Evolutionary conservation across 202 grass and related monocot genomes (phyloP).

Genomic region (Saccharum hybrid): DNA sequence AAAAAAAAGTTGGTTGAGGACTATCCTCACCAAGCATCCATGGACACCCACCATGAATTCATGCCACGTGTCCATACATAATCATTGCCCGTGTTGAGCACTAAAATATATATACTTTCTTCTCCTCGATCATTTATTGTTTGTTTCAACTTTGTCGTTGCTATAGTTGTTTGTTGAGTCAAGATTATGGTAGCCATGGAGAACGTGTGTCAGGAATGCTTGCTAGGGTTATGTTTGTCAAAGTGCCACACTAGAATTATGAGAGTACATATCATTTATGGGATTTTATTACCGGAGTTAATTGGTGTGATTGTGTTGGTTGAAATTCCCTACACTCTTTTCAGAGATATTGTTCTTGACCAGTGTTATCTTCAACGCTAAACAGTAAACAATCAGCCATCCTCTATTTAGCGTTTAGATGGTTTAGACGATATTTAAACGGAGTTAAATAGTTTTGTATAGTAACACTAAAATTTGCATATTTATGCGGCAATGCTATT

Average conservation of each 20-base stretch:
- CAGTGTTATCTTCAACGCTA: too few species aligned
- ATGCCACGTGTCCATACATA: too few species aligned
- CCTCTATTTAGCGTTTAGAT: too few species aligned
- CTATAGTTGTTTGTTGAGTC: slow-evolving; percentile 86
- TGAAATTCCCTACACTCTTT: background rate
- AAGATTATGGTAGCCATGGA: slow-evolving; percentile 93
- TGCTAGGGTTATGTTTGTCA: slow-evolving; percentile 99
- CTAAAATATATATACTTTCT: slow-evolving; percentile 13
- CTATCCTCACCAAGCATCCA: too few species aligned
- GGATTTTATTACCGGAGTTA: slow-evolving; percentile 8
- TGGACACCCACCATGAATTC: too few species aligned
- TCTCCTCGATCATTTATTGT: background rate
- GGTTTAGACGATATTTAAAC: too few species aligned
- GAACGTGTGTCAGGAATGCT: slow-evolving; percentile 95
- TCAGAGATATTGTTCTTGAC: background rate
- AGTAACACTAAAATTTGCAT: too few species aligned
- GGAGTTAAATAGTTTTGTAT: too few species aligned
- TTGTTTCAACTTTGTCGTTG: background rate
- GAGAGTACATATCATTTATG: slow-evolving; percentile 47
- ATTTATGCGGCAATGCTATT: too few species aligned
- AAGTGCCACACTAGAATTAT: slow-evolving; percentile 84
- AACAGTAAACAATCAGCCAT: too few species aligned
- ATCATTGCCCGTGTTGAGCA: background rate
- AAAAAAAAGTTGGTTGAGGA: too few species aligned
- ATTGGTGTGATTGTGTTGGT: background rate